These are phyloP conservation scores for Fusarium proliferatum DNA, from an alignment of 2,329 filamentous ascomycete species.

Conservation along the genomic window DNA sequence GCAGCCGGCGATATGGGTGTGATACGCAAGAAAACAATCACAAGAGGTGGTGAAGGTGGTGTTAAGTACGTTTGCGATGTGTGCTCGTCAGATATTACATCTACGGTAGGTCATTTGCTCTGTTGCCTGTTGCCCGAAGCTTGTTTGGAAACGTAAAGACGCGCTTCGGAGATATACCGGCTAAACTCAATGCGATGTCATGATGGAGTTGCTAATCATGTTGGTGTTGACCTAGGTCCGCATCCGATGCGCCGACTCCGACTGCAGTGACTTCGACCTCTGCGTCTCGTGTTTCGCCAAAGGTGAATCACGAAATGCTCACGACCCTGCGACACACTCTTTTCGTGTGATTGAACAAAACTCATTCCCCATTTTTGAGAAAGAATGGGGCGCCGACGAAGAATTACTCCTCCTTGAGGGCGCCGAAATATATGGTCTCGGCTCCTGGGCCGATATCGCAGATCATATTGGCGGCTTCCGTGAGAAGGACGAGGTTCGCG, in stretches of 20 bases:
- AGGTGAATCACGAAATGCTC: constrained; percentile 82
- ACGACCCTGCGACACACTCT: constrained; percentile 86
- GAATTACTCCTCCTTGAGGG: constrained; percentile 94
- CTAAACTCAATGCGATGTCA: constrained; percentile 36
- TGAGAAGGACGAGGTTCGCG: constrained; percentile 92
- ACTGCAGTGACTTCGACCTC: constrained; percentile 94
- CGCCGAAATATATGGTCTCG: constrained; percentile 93
- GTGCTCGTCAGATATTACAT: constrained; percentile 96
- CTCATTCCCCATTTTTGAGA: constrained; percentile 94
- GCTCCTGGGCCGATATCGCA: constrained; percentile 97
- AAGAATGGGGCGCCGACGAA: constrained; percentile 97
- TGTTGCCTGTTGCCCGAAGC: constrained; percentile 6
- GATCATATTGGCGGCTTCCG: constrained; percentile 97
- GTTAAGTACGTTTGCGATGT: constrained; percentile 98
- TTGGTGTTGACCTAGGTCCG: constrained; percentile 72
- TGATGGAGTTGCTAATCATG: constrained; percentile 39
- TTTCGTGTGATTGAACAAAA: constrained; percentile 98
- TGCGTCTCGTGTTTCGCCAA: constrained; percentile 95
- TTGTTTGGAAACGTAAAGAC: constrained; percentile 13
- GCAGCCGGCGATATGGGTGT: constrained; percentile 76
- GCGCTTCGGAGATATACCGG: constrained; percentile 43
- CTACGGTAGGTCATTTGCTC: constrained; percentile 74
- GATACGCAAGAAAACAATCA: constrained; percentile 94
- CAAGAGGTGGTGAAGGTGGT: constrained; percentile 84
- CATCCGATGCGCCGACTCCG: constrained; percentile 86